phyloP scores from a whole-genome alignment of 768 basidiomycete species.

The Leccinum truebloodii region DNA sequence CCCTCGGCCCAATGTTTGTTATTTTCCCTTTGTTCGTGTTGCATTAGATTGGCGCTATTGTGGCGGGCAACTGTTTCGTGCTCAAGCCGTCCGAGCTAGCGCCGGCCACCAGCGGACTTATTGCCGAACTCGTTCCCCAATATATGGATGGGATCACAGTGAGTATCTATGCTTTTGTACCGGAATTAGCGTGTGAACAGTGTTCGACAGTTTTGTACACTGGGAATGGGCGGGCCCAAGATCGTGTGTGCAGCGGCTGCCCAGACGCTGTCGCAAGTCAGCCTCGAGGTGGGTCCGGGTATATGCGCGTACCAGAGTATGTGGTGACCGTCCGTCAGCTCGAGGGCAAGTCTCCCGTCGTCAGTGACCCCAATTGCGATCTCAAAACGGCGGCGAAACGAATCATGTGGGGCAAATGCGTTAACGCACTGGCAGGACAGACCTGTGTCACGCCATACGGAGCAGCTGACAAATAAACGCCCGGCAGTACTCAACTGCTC shows the following conservation, averaged over 20 bases:
- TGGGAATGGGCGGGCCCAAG: slow-evolving; percentile 56
- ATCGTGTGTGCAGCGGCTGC: slow-evolving; percentile 76
- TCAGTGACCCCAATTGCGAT: slow-evolving; percentile 68
- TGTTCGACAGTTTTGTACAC: slow-evolving; percentile 51
- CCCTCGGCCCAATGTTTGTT: too few species aligned
- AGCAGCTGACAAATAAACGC: too few species aligned
- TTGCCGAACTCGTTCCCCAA: slow-evolving; percentile 68
- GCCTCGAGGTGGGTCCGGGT: slow-evolving; percentile 45
- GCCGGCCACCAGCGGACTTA: slow-evolving; percentile 50
- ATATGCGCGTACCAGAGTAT: neutral
- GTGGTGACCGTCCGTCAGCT: slow-evolving; percentile 38
- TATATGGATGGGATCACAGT: slow-evolving; percentile 65
- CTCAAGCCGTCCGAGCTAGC: slow-evolving; percentile 54
- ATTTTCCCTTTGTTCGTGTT: too few species aligned
- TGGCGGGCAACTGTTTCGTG: too few species aligned
- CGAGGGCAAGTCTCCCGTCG: slow-evolving; percentile 73
- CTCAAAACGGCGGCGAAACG: slow-evolving; percentile 64
- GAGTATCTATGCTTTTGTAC: slow-evolving; percentile 2
- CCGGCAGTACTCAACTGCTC: too few species aligned
- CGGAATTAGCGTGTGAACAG: neutral
- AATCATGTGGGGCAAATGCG: slow-evolving; percentile 76
- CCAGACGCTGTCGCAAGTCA: slow-evolving; percentile 70
- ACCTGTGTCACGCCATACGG: slow-evolving; percentile 57
- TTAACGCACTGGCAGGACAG: slow-evolving; percentile 57
- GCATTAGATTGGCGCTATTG: too few species aligned